These are phyloP conservation scores for Saprolegnia diclina DNA, from an alignment of 352 stramenopile genomes.

Conservation along the genomic window DNA sequence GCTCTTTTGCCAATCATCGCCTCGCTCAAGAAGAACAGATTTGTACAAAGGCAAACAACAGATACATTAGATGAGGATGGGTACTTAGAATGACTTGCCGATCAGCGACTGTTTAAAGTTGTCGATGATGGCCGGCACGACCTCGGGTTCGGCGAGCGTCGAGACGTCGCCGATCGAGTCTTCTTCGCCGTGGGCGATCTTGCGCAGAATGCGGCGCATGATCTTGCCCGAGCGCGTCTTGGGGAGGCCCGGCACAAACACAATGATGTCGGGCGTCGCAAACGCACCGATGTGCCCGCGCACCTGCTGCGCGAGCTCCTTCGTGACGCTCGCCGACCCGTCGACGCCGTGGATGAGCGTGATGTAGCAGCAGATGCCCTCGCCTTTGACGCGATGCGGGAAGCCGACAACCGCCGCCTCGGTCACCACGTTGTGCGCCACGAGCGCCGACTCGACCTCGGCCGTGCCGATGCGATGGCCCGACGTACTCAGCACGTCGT, in stretches of 20 bases:
- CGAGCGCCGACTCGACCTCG: conserved; percentile 87
- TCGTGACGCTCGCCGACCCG: conserved; percentile 48
- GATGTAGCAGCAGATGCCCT: conserved; percentile 94
- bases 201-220: conserved; percentile 97
- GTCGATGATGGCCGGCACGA: conserved; percentile 91
- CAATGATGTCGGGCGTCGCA: conserved; percentile 94
- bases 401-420: conserved; percentile 94
- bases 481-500: conserved; percentile 95
- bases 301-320: conserved; percentile 78
- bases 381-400: conserved; percentile 95
- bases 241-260: conserved; percentile 86
- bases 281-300: conserved; percentile 94
- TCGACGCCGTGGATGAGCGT: conserved; percentile 85
- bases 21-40: too few species aligned
- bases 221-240: conserved; percentile 98
- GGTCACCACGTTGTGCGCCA: conserved; percentile 87
- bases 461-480: conserved; percentile 88
- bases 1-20: too few species aligned
- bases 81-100: conserved; percentile 53
- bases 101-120: conserved; percentile 73
- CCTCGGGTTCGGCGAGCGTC: conserved; percentile 93
- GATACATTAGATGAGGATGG: too few species aligned
- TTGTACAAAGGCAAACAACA: too few species aligned
- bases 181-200: conserved; percentile 94
- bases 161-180: conserved; percentile 94